A percentile compares a stretch with the other conserved stretches of the same genome.
Evolutionary conservation across 2,329 filamentous ascomycete genomes (phyloP).

Genomic region (Coniochaeta sp.): DNA sequence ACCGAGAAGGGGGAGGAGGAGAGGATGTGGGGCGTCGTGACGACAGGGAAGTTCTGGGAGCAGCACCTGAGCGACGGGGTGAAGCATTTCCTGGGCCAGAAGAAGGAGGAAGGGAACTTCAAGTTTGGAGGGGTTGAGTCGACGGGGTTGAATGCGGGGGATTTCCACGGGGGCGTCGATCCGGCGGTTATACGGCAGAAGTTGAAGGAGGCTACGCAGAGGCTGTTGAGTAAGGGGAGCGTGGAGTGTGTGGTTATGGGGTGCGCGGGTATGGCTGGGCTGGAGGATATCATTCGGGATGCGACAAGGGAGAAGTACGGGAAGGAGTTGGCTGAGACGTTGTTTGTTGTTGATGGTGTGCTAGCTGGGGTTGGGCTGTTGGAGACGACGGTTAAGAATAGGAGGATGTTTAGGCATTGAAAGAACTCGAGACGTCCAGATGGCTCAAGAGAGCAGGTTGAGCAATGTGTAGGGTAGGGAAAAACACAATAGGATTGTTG

Average conservation of each 20-base stretch:
- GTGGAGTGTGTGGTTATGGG: constrained; percentile 73
- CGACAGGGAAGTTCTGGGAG: constrained; percentile 81
- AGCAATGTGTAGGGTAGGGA: too few species aligned
- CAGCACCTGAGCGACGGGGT: constrained; percentile 62
- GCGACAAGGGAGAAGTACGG: constrained; percentile 61
- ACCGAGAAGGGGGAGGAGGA: constrained; percentile 6
- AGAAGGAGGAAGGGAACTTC: constrained; percentile 21
- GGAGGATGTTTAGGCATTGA: constrained; percentile 28
- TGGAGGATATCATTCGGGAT: constrained; percentile 68
- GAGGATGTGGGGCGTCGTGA: constrained; percentile 74
- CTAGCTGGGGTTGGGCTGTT: constrained; percentile 60
- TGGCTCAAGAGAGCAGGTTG: too few species aligned
- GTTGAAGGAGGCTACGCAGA: constrained; percentile 63
- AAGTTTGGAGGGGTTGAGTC: constrained; percentile 76
- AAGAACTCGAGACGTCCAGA: too few species aligned
- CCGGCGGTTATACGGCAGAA: constrained; percentile 56
- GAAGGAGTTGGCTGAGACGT: constrained; percentile 39
- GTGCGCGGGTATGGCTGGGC: constrained; percentile 84
- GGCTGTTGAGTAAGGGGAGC: constrained; percentile 49
- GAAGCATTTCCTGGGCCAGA: constrained; percentile 50
- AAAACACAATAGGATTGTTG: not conserved
- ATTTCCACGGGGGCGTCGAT: constrained; percentile 66
- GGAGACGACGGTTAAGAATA: constrained; percentile 44
- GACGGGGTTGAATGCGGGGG: constrained; percentile 71
- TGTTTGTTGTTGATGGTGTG: constrained; percentile 76